These are phyloP conservation scores for Debaryomyces sp. DNA, from an alignment of 1,139 yeast genomes.

Conservation along the genomic window DNA sequence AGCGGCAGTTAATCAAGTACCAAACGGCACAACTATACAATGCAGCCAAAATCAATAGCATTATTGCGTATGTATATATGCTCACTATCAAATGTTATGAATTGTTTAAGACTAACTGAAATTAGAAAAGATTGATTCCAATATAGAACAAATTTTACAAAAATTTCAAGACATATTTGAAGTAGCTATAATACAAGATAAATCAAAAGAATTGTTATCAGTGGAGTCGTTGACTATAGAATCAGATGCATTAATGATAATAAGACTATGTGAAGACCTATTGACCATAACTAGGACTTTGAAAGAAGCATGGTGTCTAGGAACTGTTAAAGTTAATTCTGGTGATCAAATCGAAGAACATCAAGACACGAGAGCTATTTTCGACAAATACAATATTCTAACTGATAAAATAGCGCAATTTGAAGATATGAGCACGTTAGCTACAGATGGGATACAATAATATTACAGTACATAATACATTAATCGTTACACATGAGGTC, in stretches of 20 bases:
- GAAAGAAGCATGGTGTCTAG: slow-evolving; percentile 61
- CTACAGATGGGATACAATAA: slow-evolving; percentile 5
- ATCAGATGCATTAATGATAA: slow-evolving; percentile 53
- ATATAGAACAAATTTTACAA: slow-evolving; percentile 44
- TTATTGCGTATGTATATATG: slow-evolving; percentile 38
- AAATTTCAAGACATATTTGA: slow-evolving; percentile 50
- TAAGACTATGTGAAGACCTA: slow-evolving; percentile 56
- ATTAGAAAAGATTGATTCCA: slow-evolving; percentile 42
- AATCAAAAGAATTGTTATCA: slow-evolving; percentile 53
- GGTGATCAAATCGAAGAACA: slow-evolving; percentile 17
- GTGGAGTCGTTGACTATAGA: slow-evolving; percentile 60
- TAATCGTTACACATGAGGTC: slow-evolving; percentile 8
- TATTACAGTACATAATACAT: slow-evolving; percentile 7
- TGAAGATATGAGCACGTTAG: not conserved
- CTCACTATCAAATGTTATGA: not conserved
- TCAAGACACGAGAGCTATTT: slow-evolving; percentile 30
- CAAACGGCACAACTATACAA: slow-evolving; percentile 11
- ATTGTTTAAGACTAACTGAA: slow-evolving; percentile 19
- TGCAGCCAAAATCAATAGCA: slow-evolving; percentile 50
- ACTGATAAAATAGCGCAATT: slow-evolving; percentile 37
- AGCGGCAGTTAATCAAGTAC: not conserved
- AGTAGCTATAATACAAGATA: slow-evolving; percentile 44
- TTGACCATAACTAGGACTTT: slow-evolving; percentile 50
- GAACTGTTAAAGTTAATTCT: slow-evolving; percentile 45
- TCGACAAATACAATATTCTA: slow-evolving; percentile 42